These are phyloP conservation scores for Cercospora beticola DNA, from an alignment of 2,329 filamentous ascomycete genomes.

Conservation along the genomic window DNA sequence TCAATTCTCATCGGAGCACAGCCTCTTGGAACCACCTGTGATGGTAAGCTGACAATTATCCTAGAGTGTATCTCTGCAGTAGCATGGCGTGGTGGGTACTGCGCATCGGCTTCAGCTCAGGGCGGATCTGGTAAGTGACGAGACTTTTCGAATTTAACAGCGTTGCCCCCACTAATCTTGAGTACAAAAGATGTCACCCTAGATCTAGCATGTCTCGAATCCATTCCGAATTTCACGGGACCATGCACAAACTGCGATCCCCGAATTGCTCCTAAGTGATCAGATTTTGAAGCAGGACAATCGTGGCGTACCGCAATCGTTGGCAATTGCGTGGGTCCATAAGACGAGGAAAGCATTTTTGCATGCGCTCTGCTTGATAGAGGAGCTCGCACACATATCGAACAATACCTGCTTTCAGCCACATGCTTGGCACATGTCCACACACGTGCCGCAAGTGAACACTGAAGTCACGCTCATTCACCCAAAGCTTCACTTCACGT, in stretches of 20 bases:
- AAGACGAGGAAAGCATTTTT: neutral
- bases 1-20: neutral
- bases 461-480: neutral
- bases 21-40: neutral
- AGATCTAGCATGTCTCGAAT: neutral
- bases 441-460: neutral
- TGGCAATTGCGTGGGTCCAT: neutral
- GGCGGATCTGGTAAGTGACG: neutral
- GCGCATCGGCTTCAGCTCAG: neutral
- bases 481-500: neutral
- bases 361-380: neutral
- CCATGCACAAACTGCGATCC: neutral
- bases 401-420: neutral
- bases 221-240: neutral
- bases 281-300: neutral
- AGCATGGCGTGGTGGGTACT: neutral
- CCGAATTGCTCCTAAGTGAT: neutral
- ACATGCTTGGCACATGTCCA: neutral
- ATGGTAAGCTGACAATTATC: neutral
- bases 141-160: neutral
- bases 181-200: neutral
- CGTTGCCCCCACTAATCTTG: neutral
- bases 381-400: neutral
- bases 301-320: neutral
- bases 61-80: neutral